Base-by-base conservation (phyloP, 192 early-diverging fungal genomes). In the Entrophospora sp. region DNA sequence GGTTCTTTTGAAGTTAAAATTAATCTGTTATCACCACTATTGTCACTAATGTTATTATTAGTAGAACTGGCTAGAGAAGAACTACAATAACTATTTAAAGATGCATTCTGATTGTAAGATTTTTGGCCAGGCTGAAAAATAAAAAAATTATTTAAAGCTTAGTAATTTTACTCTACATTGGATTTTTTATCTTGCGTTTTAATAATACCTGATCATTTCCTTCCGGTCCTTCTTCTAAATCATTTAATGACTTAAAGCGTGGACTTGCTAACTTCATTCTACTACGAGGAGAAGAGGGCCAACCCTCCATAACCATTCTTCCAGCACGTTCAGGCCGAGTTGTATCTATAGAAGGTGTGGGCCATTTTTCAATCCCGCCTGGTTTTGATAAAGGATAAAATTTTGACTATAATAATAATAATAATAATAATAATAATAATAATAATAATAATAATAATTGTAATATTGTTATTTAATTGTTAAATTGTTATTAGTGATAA, bases 251-350 rank as follows among this genome's bases (percentile, higher is more conserved):
- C 24, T 63, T 63, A 12, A 63, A 45, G 20, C 61, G 45, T 20
- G 61, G 61, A 35, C 61, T 63, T 36, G 31, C 61, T 31, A 63
- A 48, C 48, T 63, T 25, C 61, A 63, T 63, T n/a, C n/a, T n/a
- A 13, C 61, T 42, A 35, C 61, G 61, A 34, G 30, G 61, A 2
- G 61, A 49, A n/a, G 61, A 13, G 48, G 61, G 61, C 61, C 61
- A 63, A 34, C 61, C 61, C 48, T 63, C 61, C 20, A 48, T 48
- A 13, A 13, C 18, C 44, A 31, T 63, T 44, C 44, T 20, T 35
- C 43, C 30, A 10, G 40, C 18, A 9, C 44, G 40, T 63, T 63
- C 61, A 18, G 31, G 56, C 31, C 42, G 43, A 2, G 61, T 28
- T 13, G 61, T 13, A 18, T 63, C 61, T 22, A 48, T 63, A 34